A percentile compares a stretch with the other conserved stretches of the same genome.
Evolutionary conservation across 2,329 filamentous ascomycete genomes (phyloP).

Genomic region (Xylaria sp.): DNA sequence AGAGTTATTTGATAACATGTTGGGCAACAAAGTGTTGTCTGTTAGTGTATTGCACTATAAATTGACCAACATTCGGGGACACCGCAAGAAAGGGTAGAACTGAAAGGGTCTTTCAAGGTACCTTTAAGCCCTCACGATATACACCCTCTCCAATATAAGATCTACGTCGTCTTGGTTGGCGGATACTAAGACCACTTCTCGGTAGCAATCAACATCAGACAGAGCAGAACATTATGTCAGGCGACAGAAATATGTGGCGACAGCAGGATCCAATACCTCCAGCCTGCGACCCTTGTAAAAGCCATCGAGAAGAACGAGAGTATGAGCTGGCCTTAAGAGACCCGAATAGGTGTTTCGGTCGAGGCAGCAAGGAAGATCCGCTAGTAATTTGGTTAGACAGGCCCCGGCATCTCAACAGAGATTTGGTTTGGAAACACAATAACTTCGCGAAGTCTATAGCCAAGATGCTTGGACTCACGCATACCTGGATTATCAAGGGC

Average conservation of each 20-base stretch:
- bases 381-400: constrained; percentile 24
- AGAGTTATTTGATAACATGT: background rate
- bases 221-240: constrained; percentile 1
- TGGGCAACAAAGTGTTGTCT: background rate
- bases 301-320: constrained; percentile 15
- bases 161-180: background rate
- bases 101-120: background rate
- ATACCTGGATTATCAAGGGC: constrained; percentile 20
- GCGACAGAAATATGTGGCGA: constrained; percentile 2
- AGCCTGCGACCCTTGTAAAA: constrained; percentile 19
- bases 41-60: background rate
- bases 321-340: constrained; percentile 18
- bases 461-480: constrained; percentile 21
- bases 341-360: constrained; percentile 21
- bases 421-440: constrained; percentile 25
- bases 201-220: background rate
- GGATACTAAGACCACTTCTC: background rate
- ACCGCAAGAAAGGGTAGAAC: background rate
- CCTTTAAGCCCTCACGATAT: background rate
- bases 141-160: background rate
- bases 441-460: constrained; percentile 29
- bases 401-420: background rate
- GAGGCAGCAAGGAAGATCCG: constrained; percentile 15
- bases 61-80: background rate
- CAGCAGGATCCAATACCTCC: constrained; percentile 13